Percentiles rank a stretch among this genome's conserved stretches.
Conservation (phyloP, 345 rosid species). For the Salix exigua region DNA sequence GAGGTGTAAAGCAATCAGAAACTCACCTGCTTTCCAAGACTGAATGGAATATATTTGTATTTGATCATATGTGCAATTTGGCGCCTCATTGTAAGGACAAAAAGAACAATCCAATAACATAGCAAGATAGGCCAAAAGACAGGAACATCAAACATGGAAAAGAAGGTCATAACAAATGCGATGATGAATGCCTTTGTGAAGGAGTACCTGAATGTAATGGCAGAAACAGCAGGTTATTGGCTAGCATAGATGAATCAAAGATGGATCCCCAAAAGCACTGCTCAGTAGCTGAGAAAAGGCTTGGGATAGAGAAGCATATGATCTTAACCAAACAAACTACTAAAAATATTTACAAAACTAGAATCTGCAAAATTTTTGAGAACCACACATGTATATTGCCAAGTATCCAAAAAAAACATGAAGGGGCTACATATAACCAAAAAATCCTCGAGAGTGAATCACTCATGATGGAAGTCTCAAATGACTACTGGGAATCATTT, state of each 20-base stretch:
- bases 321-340: conserved; percentile 1
- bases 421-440: not conserved
- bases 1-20: not conserved
- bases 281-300: not conserved
- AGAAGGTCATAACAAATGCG: conserved; percentile 80
- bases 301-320: not conserved
- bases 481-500: not conserved
- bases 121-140: conserved; percentile 91
- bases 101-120: conserved; percentile 78
- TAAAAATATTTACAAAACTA: not conserved
- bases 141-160: conserved; percentile 75
- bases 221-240: conserved; percentile 5
- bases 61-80: conserved; percentile 90
- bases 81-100: conserved; percentile 80
- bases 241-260: not conserved
- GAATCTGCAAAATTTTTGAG: not conserved
- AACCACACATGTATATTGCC: not conserved
- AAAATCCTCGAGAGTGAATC: not conserved
- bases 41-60: conserved; percentile 78
- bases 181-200: conserved; percentile 76
- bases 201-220: conserved; percentile 57
- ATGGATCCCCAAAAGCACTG: not conserved
- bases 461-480: not conserved
- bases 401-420: not conserved
- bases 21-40: conserved; percentile 75